These are phyloP conservation scores for Zopfia rhizophila DNA, from an alignment of 2,329 filamentous ascomycete species.

Conservation along the genomic window DNA sequence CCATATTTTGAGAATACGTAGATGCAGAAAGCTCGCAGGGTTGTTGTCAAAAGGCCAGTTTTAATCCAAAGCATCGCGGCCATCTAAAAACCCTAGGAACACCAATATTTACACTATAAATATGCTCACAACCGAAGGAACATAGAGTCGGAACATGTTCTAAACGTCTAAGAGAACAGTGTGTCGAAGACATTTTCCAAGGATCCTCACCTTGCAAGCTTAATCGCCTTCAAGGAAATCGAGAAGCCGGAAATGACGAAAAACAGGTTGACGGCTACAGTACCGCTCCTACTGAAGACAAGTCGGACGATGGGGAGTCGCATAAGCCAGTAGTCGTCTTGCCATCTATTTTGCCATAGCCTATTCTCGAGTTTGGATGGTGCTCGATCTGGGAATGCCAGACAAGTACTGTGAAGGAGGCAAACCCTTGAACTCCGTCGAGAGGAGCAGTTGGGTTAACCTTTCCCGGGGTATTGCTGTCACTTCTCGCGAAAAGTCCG, in stretches of 20 bases:
- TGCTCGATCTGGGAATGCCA: constrained; percentile 1
- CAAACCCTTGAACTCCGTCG: constrained; percentile 17
- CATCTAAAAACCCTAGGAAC: background rate
- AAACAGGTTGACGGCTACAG: constrained; percentile 9
- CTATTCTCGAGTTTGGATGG: constrained; percentile 10
- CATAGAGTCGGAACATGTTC: constrained; percentile 3
- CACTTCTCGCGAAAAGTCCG: background rate
- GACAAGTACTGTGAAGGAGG: constrained; percentile 12
- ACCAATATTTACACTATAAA: background rate
- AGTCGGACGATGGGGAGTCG: constrained; percentile 17
- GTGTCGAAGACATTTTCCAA: constrained; percentile 2
- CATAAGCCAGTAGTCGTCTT: constrained; percentile 9
- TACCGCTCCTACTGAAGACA: constrained; percentile 7
- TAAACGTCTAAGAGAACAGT: constrained; percentile 8
- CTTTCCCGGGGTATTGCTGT: background rate
- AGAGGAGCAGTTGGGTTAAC: constrained; percentile 13
- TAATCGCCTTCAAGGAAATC: constrained; percentile 13
- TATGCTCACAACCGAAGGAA: constrained; percentile 10
- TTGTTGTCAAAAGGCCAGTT: constrained; percentile 11
- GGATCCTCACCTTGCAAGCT: constrained; percentile 2
- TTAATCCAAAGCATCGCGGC: constrained; percentile 1
- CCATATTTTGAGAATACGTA: background rate
- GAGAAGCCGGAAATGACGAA: constrained; percentile 19
- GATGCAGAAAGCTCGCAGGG: no score
- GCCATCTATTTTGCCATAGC: constrained; percentile 9